Evolutionary conservation across 306 rosid genomes (phyloP).

Genomic region (Alnus glutinosa): DNA sequence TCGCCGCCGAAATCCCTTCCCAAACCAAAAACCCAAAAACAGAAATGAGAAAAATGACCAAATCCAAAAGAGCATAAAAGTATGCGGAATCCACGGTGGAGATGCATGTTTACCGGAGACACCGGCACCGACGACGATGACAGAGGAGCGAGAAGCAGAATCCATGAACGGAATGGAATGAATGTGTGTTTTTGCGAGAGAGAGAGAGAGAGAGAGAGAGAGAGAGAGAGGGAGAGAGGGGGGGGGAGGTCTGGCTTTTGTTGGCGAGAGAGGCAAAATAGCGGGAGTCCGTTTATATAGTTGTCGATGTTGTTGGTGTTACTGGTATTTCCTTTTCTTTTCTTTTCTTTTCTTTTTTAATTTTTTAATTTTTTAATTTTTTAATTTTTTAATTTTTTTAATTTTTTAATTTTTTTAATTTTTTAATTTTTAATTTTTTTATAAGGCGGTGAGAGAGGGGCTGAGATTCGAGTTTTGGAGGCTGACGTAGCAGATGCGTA

Average conservation of each 20-base stretch:
- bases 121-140: constrained; percentile 89
- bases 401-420: background rate
- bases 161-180: constrained; percentile 48
- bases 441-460: background rate
- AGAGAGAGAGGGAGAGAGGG: constrained; percentile 22
- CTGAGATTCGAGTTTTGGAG: background rate
- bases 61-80: background rate
- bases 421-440: no score
- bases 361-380: background rate
- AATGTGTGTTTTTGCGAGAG: background rate
- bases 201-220: constrained; percentile 18
- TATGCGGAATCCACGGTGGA: background rate
- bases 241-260: background rate
- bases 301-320: constrained; percentile 5
- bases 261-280: constrained; percentile 38
- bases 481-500: constrained; percentile 7
- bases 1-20: constrained; percentile 82
- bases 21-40: background rate
- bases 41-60: background rate
- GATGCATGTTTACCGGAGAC: constrained; percentile 60
- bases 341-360: background rate
- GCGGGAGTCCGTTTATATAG: constrained; percentile 85
- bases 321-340: background rate
- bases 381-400: background rate
- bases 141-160: constrained; percentile 67